A percentile compares a stretch with the other conserved stretches of the same genome.
Evolutionary conservation across 2,329 filamentous ascomycete genomes (phyloP).

Genomic region (Cordyceps javanica): DNA sequence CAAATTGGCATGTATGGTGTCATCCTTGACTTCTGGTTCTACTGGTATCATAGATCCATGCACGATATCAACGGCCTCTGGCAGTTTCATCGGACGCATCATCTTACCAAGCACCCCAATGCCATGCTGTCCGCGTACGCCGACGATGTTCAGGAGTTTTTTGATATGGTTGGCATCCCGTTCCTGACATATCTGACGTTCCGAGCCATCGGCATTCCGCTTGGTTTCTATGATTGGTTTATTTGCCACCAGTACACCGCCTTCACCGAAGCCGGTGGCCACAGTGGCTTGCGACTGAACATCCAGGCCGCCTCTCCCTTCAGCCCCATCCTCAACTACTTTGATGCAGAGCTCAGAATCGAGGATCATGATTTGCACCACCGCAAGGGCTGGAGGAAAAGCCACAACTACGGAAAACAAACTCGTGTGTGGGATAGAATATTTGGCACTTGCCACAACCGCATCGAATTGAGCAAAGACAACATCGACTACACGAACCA

Average conservation of each 20-base stretch:
- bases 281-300: slow-evolving; percentile 31
- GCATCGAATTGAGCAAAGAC: slow-evolving; percentile 26
- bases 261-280: slow-evolving; percentile 30
- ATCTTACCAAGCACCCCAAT: slow-evolving; percentile 37
- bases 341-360: slow-evolving; percentile 29
- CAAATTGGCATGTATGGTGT: slow-evolving; percentile 33
- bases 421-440: slow-evolving; percentile 28
- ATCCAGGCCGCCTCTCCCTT: slow-evolving; percentile 26
- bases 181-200: slow-evolving; percentile 30
- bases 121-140: slow-evolving; percentile 34
- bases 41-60: slow-evolving; percentile 35
- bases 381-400: slow-evolving; percentile 28
- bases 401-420: slow-evolving; percentile 31
- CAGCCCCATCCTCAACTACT: slow-evolving; percentile 25
- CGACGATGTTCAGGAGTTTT: slow-evolving; percentile 33
- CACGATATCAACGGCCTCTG: slow-evolving; percentile 32
- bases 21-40: slow-evolving; percentile 31
- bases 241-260: slow-evolving; percentile 37
- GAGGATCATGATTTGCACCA: slow-evolving; percentile 27
- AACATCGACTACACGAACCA: slow-evolving; percentile 26
- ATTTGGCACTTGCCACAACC: slow-evolving; percentile 28
- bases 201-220: slow-evolving; percentile 27
- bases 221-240: slow-evolving; percentile 41
- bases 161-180: slow-evolving; percentile 33
- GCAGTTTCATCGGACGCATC: slow-evolving; percentile 37